Evolutionary conservation across 2,329 filamentous ascomycete species (phyloP), one percentile per base, ranked within the genome.

Genomic region (Penicillium sp.): DNA sequence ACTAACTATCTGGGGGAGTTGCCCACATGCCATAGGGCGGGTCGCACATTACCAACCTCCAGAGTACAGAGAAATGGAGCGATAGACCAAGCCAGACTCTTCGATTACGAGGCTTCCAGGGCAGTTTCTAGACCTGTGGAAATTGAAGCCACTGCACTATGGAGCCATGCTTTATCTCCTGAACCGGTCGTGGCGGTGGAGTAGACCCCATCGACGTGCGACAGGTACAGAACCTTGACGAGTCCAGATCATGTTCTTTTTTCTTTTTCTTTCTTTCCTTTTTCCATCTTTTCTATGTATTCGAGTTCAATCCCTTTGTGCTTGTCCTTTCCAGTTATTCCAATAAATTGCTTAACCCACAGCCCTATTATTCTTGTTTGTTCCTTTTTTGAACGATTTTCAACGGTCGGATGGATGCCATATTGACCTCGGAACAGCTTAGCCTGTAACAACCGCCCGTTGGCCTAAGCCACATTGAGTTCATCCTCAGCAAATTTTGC

Each of bases 21-120:
- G 46, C 44, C 46, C 46, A 37, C 46, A 49, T 49, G 44, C 46
- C 46, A 49, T 49, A 39, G 46, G 46, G 46, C 46, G 46, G 46
- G 46, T 37, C 46, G n/a, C 33, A 36, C 31, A 43, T 22, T 25
- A 25, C 14, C 14, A n/a, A n/a, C n/a, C 30, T 14, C 19, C n/a
- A 35, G 14, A 37, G 33, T 5, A 13, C 27, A n/a, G 22, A n/a
- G 22, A 30, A 13, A 33, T 12, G 18, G 16, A 28, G n/a, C 4
- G 12, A 11, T 19, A 25, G 18, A 37, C 35, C 13, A 9, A 37
- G 18, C 35, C 35, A 5, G 18, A n/a, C 33, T 38, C 38, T 8
- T 2, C 22, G 22, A 45, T 16, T 45, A 29, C 42, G 8, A n/a
- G 13, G 16, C 30, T 46, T 46, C 43, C 40, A 46, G 43, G 36